A percentile compares a stretch with the other conserved stretches of the same genome.
phyloP scores from a whole-genome alignment of 768 basidiomycete genomes.

The Cystoderma amianthinum region DNA sequence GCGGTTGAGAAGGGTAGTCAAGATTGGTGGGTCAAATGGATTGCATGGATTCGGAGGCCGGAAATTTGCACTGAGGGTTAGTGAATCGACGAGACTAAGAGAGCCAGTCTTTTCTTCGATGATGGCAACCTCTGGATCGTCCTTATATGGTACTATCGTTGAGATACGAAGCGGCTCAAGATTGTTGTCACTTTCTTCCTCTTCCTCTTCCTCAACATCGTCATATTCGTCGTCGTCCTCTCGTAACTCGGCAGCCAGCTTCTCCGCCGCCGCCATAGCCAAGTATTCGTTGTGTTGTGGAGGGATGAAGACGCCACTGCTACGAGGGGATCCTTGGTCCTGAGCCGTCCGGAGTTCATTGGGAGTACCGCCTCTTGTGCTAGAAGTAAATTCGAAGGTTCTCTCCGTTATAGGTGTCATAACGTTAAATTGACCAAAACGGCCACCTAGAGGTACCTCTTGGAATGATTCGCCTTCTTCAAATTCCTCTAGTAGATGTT shows the following conservation, averaged over 20 bases:
- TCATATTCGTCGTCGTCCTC: slow-evolving; percentile 25
- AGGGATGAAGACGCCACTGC: slow-evolving; percentile 16
- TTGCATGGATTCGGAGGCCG: slow-evolving; percentile 84
- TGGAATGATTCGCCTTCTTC: slow-evolving; percentile 33
- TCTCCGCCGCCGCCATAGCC: slow-evolving; percentile 47
- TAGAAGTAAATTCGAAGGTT: slow-evolving; percentile 76
- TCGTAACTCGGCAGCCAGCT: slow-evolving; percentile 42
- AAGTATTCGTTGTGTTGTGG: slow-evolving; percentile 31
- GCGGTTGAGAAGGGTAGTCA: slow-evolving; percentile 57
- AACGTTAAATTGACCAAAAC: slow-evolving; percentile 79
- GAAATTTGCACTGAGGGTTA: slow-evolving; percentile 57
- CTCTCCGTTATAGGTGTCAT: slow-evolving; percentile 99
- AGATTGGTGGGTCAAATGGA: slow-evolving; percentile 65
- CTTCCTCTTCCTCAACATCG: slow-evolving; percentile 18
- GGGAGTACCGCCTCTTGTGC: slow-evolving; percentile 45
- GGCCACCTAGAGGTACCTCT: slow-evolving; percentile 58
- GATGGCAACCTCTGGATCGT: slow-evolving; percentile 16
- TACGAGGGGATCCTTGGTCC: slow-evolving; percentile 13
- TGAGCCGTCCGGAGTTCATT: slow-evolving; percentile 14
- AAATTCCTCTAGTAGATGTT: slow-evolving; percentile 18
- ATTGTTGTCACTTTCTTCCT: slow-evolving; percentile 11
- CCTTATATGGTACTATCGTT: slow-evolving; percentile 12
- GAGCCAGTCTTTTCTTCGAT: slow-evolving; percentile 59
- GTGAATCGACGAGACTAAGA: slow-evolving; percentile 57
- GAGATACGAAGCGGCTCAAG: slow-evolving; percentile 23